phyloP scores from a whole-genome alignment of 345 rosid genomes.

The Eucalyptus coolabah region DNA sequence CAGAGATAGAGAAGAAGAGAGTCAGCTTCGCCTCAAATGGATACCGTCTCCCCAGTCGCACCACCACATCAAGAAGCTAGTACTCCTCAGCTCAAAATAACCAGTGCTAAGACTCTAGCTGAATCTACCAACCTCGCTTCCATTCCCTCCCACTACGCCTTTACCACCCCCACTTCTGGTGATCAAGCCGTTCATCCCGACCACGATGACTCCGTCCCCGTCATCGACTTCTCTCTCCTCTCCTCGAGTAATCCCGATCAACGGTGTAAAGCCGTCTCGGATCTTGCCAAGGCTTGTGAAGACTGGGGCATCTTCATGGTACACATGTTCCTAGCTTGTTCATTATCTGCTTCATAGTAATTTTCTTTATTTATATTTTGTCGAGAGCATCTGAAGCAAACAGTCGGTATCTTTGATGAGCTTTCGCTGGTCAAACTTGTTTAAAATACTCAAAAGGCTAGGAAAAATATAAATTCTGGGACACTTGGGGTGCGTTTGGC shows the following conservation, averaged over 20 bases:
- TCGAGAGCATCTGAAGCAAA: background rate
- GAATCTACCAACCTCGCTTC: background rate
- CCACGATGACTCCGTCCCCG: constrained; percentile 10
- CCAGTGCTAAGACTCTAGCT: background rate
- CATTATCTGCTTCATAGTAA: background rate
- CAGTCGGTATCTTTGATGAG: background rate
- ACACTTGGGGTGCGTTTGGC: no score
- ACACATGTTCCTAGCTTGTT: background rate
- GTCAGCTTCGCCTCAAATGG: background rate
- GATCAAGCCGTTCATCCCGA: background rate
- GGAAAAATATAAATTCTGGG: no score
- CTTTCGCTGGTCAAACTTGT: background rate
- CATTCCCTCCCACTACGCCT: background rate
- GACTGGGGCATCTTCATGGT: constrained; percentile 64
- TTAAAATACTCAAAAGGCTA: background rate
- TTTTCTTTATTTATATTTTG: background rate
- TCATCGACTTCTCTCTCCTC: constrained; percentile 37
- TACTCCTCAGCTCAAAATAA: background rate
- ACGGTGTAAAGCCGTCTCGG: constrained; percentile 9
- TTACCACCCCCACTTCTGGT: background rate
- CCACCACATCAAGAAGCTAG: background rate
- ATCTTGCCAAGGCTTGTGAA: constrained; percentile 38
- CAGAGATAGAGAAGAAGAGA: background rate
- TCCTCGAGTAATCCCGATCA: constrained; percentile 6
- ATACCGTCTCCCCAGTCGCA: background rate